phyloP scores from a whole-genome alignment of 768 basidiomycete genomes.

The Pholiota molesta region DNA sequence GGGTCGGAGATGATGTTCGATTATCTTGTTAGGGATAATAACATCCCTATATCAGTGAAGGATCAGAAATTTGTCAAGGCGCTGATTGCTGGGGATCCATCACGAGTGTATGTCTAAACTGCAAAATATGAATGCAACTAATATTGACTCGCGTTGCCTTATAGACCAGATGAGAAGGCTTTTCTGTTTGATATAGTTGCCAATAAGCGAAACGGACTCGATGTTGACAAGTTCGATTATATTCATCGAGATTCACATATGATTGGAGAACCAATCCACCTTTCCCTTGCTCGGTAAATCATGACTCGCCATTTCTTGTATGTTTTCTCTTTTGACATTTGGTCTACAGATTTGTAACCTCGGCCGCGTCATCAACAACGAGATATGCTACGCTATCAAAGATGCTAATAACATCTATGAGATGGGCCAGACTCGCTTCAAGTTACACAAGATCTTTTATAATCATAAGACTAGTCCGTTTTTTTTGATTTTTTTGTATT shows the following conservation, averaged over 20 bases:
- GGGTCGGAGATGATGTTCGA: constrained; percentile 87
- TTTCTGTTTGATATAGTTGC: constrained; percentile 88
- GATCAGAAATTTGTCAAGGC: constrained; percentile 74
- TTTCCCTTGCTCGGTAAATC: constrained; percentile 50
- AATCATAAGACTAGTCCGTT: constrained; percentile 8
- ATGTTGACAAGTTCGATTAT: constrained; percentile 93
- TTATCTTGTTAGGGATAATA: constrained; percentile 59
- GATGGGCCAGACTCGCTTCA: constrained; percentile 74
- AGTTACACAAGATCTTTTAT: constrained; percentile 84
- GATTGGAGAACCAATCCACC: constrained; percentile 64
- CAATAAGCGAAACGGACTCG: constrained; percentile 79
- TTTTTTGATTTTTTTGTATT: neutral
- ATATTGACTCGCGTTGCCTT: neutral
- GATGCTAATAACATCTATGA: constrained; percentile 78
- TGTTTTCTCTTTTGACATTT: neutral
- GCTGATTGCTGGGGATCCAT: constrained; percentile 68
- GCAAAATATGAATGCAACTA: neutral
- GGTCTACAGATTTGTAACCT: constrained; percentile 61
- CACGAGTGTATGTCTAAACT: constrained; percentile 47
- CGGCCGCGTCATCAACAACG: constrained; percentile 74
- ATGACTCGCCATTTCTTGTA: neutral
- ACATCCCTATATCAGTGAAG: constrained; percentile 46
- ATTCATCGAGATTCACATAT: constrained; percentile 75
- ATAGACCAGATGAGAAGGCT: constrained; percentile 55
- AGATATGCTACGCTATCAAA: constrained; percentile 84